These are phyloP conservation scores for Parasitella parasitica DNA, from an alignment of 371 early-diverging fungal species.

Conservation along the genomic window DNA sequence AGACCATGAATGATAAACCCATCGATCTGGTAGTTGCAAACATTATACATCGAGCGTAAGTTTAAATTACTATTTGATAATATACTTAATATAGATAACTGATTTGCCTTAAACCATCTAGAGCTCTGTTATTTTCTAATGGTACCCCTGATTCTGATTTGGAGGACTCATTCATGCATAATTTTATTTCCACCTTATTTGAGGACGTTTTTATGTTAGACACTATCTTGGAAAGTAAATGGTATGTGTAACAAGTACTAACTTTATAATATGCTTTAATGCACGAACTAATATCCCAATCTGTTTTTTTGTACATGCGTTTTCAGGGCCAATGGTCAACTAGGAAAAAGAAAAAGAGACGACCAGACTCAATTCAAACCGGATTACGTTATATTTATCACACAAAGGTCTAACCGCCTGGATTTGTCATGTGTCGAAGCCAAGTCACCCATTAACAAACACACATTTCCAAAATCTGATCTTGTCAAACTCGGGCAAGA, in stretches of 20 bases:
- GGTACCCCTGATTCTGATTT: not conserved
- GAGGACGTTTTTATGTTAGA: not conserved
- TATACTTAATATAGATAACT: not conserved
- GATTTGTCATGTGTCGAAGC: constrained; percentile 5
- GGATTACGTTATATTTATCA: not conserved
- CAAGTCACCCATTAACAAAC: not conserved
- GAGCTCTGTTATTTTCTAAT: not conserved
- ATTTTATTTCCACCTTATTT: not conserved
- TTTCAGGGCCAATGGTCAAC: not conserved
- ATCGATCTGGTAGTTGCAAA: not conserved
- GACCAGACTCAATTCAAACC: not conserved
- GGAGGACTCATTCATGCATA: not conserved
- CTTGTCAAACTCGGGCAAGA: constrained; percentile 5
- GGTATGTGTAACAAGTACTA: not conserved
- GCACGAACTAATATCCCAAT: not conserved
- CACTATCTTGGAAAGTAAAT: not conserved
- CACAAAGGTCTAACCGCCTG: not conserved
- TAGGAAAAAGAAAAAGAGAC: not conserved
- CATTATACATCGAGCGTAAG: not conserved
- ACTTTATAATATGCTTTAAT: not conserved
- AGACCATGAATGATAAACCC: not conserved
- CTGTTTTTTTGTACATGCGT: not conserved
- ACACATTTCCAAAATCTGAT: constrained; percentile 3
- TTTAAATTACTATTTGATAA: not conserved
- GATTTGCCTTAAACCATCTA: not conserved